phyloP scores from a whole-genome alignment of 2,329 filamentous ascomycete genomes.

The Cladorrhinum sp. region DNA sequence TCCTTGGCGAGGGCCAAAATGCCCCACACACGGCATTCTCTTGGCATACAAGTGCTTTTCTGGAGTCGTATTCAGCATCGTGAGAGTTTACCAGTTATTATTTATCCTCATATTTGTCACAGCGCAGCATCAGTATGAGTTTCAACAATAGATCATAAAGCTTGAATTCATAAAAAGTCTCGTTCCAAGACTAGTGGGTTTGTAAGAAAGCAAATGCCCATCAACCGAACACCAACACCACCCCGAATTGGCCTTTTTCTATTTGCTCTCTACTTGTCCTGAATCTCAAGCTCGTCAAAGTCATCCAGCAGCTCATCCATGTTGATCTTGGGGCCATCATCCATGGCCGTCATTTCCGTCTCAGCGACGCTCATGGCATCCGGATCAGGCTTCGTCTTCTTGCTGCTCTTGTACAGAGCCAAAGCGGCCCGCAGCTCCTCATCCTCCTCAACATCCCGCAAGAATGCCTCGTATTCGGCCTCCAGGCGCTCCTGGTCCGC shows the following conservation, averaged over 20 bases:
- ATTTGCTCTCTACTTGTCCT: slow-evolving; percentile 39
- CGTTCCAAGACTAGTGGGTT: neutral
- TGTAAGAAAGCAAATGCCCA: neutral
- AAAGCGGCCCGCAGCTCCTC: slow-evolving; percentile 79
- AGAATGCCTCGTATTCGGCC: slow-evolving; percentile 93
- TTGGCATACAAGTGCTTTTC: no score
- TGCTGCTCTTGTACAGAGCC: slow-evolving; percentile 75
- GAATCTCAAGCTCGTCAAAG: slow-evolving; percentile 82
- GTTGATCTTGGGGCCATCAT: slow-evolving; percentile 65
- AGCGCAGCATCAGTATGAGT: no score
- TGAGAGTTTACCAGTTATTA: no score
- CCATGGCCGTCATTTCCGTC: slow-evolving; percentile 54
- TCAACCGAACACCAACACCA: neutral
- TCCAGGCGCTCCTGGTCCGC: slow-evolving; percentile 85
- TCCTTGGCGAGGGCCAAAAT: neutral
- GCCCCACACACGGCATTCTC: no score
- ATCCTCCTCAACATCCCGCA: slow-evolving; percentile 95
- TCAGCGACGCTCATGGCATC: slow-evolving; percentile 64
- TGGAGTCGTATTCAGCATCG: no score
- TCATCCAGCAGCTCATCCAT: slow-evolving; percentile 87
- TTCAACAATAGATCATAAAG: no score
- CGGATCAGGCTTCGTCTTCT: slow-evolving; percentile 42
- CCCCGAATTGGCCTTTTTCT: neutral
- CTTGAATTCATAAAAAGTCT: no score
- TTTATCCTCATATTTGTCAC: no score